A percentile compares a stretch with the other conserved stretches of the same genome.
phyloP scores from a whole-genome alignment of 139 green algal genomes.

The Diplosphaera chodatii region DNA sequence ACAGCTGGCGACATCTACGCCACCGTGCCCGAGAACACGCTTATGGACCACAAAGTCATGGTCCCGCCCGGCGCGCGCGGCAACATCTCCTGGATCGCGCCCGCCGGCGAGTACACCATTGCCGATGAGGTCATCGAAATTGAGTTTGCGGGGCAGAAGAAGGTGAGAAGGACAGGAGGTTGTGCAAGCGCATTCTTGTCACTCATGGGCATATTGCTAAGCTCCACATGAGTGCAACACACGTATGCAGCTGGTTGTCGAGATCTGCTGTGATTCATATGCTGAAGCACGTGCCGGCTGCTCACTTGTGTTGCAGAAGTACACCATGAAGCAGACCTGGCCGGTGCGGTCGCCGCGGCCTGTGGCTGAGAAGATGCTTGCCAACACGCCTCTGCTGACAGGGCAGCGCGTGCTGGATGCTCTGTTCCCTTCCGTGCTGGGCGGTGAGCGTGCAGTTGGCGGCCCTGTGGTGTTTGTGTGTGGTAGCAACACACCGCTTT shows the following conservation, averaged over 20 bases:
- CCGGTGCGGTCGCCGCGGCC: slow-evolving; percentile 90
- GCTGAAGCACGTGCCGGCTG: too few species aligned
- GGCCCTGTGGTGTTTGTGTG: too few species aligned
- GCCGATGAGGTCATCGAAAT: slow-evolving; percentile 94
- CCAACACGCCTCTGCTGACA: slow-evolving; percentile 94
- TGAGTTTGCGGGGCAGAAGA: slow-evolving; percentile 93
- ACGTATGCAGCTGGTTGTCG: too few species aligned
- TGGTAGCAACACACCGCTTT: too few species aligned
- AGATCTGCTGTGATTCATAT: too few species aligned
- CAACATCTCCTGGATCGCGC: slow-evolving; percentile 88
- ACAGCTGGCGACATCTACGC: slow-evolving; percentile 95
- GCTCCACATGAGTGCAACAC: too few species aligned
- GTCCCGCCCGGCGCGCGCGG: slow-evolving; percentile 83
- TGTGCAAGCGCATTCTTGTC: too few species aligned
- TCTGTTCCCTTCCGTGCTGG: slow-evolving; percentile 94
- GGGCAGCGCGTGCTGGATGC: slow-evolving; percentile 96
- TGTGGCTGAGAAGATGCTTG: slow-evolving; percentile 89
- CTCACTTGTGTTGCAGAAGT: too few species aligned
- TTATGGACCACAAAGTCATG: slow-evolving; percentile 91
- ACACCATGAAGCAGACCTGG: slow-evolving; percentile 96
- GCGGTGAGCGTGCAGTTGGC: slow-evolving; percentile 59
- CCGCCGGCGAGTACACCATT: slow-evolving; percentile 83
- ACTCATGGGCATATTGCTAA: too few species aligned
- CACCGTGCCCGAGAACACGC: slow-evolving; percentile 88
- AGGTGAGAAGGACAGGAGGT: slow-evolving; percentile 37